Conservation (phyloP, 2,329 filamentous ascomycete species). For the Talaromyces sp. region DNA sequence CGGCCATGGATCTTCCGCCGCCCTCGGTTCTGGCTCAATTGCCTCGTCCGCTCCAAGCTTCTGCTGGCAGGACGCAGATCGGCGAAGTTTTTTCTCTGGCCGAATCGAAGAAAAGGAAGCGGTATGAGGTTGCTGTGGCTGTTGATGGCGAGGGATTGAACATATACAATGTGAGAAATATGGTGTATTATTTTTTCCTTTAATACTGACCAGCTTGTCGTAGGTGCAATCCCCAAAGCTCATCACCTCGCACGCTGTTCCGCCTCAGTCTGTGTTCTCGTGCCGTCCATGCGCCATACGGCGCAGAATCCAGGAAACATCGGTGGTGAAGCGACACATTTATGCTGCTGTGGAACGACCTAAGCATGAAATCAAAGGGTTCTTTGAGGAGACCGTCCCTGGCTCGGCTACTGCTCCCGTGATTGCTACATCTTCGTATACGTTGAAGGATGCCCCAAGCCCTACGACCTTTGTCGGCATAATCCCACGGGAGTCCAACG, state of each 20-base stretch:
- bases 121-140: constrained; percentile 57
- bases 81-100: constrained; percentile 50
- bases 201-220: constrained; percentile 10
- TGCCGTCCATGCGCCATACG: constrained; percentile 57
- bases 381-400: constrained; percentile 45
- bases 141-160: constrained; percentile 59
- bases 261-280: constrained; percentile 55
- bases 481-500: constrained; percentile 24
- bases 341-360: constrained; percentile 50
- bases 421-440: constrained; percentile 37
- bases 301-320: constrained; percentile 42
- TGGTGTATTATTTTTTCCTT: background rate
- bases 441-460: constrained; percentile 32
- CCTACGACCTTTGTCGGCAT: constrained; percentile 36
- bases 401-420: constrained; percentile 26
- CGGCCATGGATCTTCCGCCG: constrained; percentile 39
- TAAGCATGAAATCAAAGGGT: constrained; percentile 51
- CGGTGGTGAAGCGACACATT: constrained; percentile 49
- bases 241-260: constrained; percentile 57
- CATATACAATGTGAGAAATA: constrained; percentile 54
- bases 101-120: constrained; percentile 56
- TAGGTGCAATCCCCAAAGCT: constrained; percentile 59
- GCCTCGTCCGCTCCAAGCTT: constrained; percentile 39
- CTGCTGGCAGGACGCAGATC: constrained; percentile 37
- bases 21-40: constrained; percentile 43